Base-by-base conservation (phyloP, 78 protist species). In the slime mould (Dictyostelium discoideum) region DNA sequence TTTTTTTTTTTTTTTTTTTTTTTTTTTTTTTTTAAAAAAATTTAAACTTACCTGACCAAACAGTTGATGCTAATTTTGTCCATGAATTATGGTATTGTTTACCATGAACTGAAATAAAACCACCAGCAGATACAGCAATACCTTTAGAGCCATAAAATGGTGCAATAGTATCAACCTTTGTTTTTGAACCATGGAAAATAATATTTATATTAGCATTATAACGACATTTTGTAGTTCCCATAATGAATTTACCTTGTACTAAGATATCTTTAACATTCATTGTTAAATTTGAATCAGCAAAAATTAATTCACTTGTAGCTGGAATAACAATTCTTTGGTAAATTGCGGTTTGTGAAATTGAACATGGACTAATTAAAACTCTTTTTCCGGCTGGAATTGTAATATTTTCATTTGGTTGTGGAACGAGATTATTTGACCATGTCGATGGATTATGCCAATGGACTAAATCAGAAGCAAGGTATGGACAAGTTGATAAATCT, bases 11-110 rank as follows among this genome's bases (percentile, higher is more conserved):
- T 5, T 67, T 5, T 20, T 20, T 67, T 22, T 20, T 20, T 20
- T 22, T 20, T 24, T 24, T 24, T 20, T 67, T 20, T 24, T 20
- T 67, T 20, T 20, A 2, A 2, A 42, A 5, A 42, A 24, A 5
- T 67, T 16, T 5, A 67, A 11, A 24, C 65, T 8, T 54, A 32
- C 92, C 93, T 2, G 87, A 50, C 20, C 18, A 48, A 20, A 76
- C 94, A 5, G 92, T 78, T 40, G 86, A 79, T 0, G 97, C 93
- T n/a, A 97, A 26, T 76, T 85, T 83, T 6, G 96, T 46, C 98
- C 98, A 97, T 24, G 98, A 81, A 3, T 77, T 84, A 82, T 92
- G 69, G 9, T 92, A 92, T 67, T 92, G 96, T 39, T 93, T 84
- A 46, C 96, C 96, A 3, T 93, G 93, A 44, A 93, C 73, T 22